A percentile compares a stretch with the other conserved stretches of the same genome.
Evolutionary conservation across 495 filamentous ascomycete genomes (phyloP).

Genomic region (Filosporella fistucella): DNA sequence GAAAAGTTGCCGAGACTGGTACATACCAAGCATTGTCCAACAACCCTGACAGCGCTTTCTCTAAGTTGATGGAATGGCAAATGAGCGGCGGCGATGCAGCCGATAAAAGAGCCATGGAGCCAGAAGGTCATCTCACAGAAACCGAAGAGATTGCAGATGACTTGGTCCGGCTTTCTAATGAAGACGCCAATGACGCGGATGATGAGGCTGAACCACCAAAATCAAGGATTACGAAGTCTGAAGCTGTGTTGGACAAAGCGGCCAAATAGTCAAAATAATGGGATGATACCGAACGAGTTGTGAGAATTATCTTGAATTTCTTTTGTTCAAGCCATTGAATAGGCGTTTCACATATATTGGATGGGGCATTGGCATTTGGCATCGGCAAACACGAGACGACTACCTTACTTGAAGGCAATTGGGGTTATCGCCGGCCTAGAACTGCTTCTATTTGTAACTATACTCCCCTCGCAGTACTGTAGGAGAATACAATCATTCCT

Average conservation of each 20-base stretch:
- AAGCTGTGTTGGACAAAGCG: slow-evolving; percentile 13
- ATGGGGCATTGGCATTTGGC: too few species aligned
- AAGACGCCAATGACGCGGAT: slow-evolving; percentile 5
- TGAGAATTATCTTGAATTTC: neutral
- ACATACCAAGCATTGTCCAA: slow-evolving; percentile 71
- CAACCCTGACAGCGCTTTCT: slow-evolving; percentile 76
- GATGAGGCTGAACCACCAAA: slow-evolving; percentile 4
- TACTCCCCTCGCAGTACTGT: too few species aligned
- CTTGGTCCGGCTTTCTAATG: slow-evolving; percentile 9
- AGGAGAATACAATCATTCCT: too few species aligned
- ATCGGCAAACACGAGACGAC: too few species aligned
- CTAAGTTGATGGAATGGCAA: slow-evolving; percentile 98
- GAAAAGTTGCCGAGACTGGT: slow-evolving; percentile 85
- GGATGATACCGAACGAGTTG: neutral
- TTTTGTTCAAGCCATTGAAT: neutral
- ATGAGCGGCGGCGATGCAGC: slow-evolving; percentile 73
- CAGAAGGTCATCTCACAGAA: slow-evolving; percentile 22
- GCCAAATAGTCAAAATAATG: slow-evolving; percentile 8
- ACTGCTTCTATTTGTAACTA: too few species aligned
- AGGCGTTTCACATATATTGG: slow-evolving; percentile 1
- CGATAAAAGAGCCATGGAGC: slow-evolving; percentile 15
- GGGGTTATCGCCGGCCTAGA: too few species aligned
- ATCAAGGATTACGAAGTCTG: slow-evolving; percentile 2
- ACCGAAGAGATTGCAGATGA: slow-evolving; percentile 19
- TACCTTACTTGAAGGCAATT: too few species aligned